These are phyloP conservation scores for Omphalea diandra DNA, from an alignment of 441 rosid species.

Conservation along the genomic window DNA sequence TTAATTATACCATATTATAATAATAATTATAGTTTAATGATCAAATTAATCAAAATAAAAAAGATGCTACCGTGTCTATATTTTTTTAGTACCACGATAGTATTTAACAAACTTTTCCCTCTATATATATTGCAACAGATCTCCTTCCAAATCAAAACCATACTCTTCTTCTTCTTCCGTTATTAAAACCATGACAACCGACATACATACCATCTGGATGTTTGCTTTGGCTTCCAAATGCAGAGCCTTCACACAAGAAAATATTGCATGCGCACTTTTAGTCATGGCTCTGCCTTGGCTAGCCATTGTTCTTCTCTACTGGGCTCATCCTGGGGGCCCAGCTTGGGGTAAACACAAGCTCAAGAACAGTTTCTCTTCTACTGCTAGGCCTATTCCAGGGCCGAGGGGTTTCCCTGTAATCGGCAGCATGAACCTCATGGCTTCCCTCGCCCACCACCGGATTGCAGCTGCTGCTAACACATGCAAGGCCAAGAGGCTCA, in stretches of 20 bases:
- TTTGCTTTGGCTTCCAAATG: conserved; percentile 64
- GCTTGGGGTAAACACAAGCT: conserved; percentile 75
- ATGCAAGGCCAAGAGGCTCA: conserved; percentile 53
- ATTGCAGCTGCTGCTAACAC: conserved; percentile 49
- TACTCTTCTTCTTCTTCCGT: too few species aligned
- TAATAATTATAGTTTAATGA: too few species aligned
- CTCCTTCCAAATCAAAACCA: conserved; percentile 7
- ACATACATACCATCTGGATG: conserved; percentile 56
- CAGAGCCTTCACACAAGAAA: conserved; percentile 39
- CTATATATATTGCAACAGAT: background rate
- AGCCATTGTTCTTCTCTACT: conserved; percentile 40
- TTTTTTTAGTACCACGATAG: too few species aligned
- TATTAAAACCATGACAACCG: conserved; percentile 51
- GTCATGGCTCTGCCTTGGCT: conserved; percentile 43
- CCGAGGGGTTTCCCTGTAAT: conserved; percentile 67
- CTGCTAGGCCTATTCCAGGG: conserved; percentile 52
- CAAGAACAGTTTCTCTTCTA: conserved; percentile 11
- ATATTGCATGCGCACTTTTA: conserved; percentile 41
- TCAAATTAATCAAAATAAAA: too few species aligned
- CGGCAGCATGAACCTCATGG: conserved; percentile 75
- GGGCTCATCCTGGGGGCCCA: conserved; percentile 89
- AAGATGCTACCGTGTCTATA: too few species aligned
- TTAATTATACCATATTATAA: too few species aligned
- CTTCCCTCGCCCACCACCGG: conserved; percentile 62
- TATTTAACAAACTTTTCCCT: too few species aligned